Conservation (phyloP, 1,139 yeast species). For the Blastobotrys ciferrii region DNA sequence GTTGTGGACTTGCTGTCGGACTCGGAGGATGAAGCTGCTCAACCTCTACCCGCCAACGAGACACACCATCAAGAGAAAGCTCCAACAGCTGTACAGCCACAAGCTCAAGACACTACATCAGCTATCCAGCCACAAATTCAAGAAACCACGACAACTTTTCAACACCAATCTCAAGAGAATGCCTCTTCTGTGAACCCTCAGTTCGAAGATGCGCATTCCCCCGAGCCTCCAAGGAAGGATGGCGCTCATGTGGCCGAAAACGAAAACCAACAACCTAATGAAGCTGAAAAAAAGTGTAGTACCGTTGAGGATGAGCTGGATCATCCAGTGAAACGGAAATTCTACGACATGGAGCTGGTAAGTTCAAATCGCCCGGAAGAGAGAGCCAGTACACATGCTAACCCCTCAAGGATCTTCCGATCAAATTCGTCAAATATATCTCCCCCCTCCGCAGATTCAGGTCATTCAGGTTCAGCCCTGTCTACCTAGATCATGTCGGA, state of each 20-base stretch:
- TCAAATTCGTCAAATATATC: slow-evolving; percentile 24
- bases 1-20: slow-evolving; percentile 1
- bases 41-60: not conserved
- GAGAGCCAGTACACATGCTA: not conserved
- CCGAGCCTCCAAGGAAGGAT: too few species aligned
- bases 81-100: too few species aligned
- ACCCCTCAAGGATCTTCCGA: slow-evolving; percentile 20
- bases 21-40: not conserved
- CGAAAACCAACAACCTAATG: not conserved
- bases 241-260: too few species aligned
- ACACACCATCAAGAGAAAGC: not conserved
- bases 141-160: too few species aligned
- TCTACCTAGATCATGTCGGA: slow-evolving; percentile 23
- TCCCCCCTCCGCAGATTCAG: slow-evolving; percentile 33
- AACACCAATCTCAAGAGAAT: too few species aligned
- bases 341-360: slow-evolving; percentile 20
- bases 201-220: too few species aligned
- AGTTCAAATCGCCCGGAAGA: slow-evolving; percentile 4
- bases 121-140: too few species aligned
- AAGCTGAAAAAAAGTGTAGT: not conserved
- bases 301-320: not conserved
- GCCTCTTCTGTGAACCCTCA: too few species aligned
- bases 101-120: too few species aligned
- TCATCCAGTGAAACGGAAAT: slow-evolving; percentile 12
- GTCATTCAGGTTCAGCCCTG: slow-evolving; percentile 34